Evolutionary conservation across 768 basidiomycete species (phyloP), one percentile per base, ranked within the genome.

Genomic region (Coprinopsis sp.): DNA sequence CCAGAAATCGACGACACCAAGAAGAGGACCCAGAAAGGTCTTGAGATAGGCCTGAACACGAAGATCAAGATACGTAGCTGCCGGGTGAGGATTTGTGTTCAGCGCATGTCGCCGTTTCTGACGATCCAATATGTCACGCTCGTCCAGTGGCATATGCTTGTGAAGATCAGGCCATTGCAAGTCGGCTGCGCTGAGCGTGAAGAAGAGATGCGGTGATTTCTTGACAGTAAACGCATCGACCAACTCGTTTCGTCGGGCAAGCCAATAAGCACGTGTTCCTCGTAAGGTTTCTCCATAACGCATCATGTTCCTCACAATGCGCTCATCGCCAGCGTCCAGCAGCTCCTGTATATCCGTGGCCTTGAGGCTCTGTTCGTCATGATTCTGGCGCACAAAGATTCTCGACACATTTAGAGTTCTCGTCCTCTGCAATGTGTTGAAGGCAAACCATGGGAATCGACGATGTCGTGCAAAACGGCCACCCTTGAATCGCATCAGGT

Each of bases 91-190:
- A 37, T 63, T 63, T 11, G 54, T 46, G 34, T 61, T 58, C 3
- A 61, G 39, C 24, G 47, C 56, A 14, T 50, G 44, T 46, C 37
- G 37, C 2, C 45, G 24, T 30, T 39, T 37, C 3, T 51, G 27
- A 41, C 56, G 47, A 16, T 48, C 30, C 12, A 38, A 25, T 12
- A 52, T 19, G 36, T 25, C 14, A 44, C 39, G 25, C 8, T 37
- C 8, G 36, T 47, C 27, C 18, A 51, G 36, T 3, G 58, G 60
- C 63, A 63, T 64, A 30, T 64, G 60, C 14, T 53, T 53, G 43
- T 65, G 63, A 45, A 64, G 50, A 46, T 64, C 61, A 8, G 57
- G 58, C 63, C 64, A 61, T 34, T 65, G 61, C 1, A 64, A 47
- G 51, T 62, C 62, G 0, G 64, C 64, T 2, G 61, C 54, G 13